Conservation (phyloP, 768 basidiomycete species). For the Naganishia vaughanmartiniae region DNA sequence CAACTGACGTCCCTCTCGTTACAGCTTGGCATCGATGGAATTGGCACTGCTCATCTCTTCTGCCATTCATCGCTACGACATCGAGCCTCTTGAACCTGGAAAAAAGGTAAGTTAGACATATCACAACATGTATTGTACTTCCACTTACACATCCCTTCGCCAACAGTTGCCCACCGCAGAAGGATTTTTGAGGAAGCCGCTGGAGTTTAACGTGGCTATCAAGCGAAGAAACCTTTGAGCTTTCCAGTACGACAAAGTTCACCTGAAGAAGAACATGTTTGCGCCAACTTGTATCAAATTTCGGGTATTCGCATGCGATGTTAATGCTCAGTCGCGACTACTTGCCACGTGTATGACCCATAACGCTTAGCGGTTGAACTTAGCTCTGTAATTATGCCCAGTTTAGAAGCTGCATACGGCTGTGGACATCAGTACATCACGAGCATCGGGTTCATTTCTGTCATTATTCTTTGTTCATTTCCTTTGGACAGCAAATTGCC, state of each 20-base stretch:
- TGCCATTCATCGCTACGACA: slow-evolving; percentile 31
- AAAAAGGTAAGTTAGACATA: slow-evolving; percentile 22
- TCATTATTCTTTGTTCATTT: too few species aligned
- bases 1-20: not conserved
- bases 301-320: not conserved
- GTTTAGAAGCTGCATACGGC: too few species aligned
- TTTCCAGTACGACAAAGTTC: not conserved
- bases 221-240: slow-evolving; percentile 6
- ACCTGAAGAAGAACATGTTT: not conserved
- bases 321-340: not conserved
- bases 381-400: too few species aligned
- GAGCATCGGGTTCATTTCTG: too few species aligned
- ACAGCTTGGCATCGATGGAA: slow-evolving; percentile 36
- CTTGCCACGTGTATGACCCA: too few species aligned
- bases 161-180: slow-evolving; percentile 23
- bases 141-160: not conserved
- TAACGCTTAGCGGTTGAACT: too few species aligned
- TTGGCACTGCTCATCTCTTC: slow-evolving; percentile 34
- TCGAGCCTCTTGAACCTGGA: slow-evolving; percentile 17
- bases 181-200: slow-evolving; percentile 30
- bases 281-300: not conserved
- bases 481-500: too few species aligned
- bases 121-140: not conserved
- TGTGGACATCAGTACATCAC: too few species aligned
- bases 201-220: slow-evolving; percentile 20